Base-by-base conservation (phyloP, 176 grass and related monocot genomes). In the Poa annua region DNA sequence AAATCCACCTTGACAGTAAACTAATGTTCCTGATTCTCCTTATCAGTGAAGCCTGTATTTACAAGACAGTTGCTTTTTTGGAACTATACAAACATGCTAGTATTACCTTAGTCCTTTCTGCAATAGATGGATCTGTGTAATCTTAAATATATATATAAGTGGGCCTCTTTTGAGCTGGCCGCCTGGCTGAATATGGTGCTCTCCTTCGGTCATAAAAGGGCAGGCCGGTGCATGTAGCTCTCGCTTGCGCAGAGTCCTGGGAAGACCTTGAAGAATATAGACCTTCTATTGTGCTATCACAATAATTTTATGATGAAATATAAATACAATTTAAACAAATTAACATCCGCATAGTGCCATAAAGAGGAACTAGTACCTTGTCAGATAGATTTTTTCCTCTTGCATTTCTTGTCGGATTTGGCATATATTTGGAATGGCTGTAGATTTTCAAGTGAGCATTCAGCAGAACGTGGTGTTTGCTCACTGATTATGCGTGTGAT, bases 381-480 rank as follows among this genome's bases (percentile, higher is more conserved):
- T 72, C 25, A 49, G 42, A 47, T 73, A 29, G 7, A 49, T 66
- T 45, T 75, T 12, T 45, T 64, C 29, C 9, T 82, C 64, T 62
- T 60, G 17, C 65, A 78, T 87, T 87, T 45, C 17, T 63, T 42
- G 21, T 8, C 22, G 32, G 19, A 42, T 54, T 44, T 53, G 77
- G 29, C 55, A 54, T 83, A 55, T 44, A 53, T 71, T 34, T 83
- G 73, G 34, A 70, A 77, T 51, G 41, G 34, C 29, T 49, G 4
- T 25, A 71, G 29, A 82, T 47, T 49, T 54, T 60, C 4, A 82
- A 57, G 62, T 59, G 63, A 82, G n/a, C 54, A 76, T 60, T 76
- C 19, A 74, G 44, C 71, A 24, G 32, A 65, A 29, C 60, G 39
- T 38, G 56, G 19, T 51, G 44, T 83, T 49, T 15, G 21, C 41